Evolutionary conservation across 495 filamentous ascomycete species (phyloP).

Genomic region (Saxophila tyrrhenica): DNA sequence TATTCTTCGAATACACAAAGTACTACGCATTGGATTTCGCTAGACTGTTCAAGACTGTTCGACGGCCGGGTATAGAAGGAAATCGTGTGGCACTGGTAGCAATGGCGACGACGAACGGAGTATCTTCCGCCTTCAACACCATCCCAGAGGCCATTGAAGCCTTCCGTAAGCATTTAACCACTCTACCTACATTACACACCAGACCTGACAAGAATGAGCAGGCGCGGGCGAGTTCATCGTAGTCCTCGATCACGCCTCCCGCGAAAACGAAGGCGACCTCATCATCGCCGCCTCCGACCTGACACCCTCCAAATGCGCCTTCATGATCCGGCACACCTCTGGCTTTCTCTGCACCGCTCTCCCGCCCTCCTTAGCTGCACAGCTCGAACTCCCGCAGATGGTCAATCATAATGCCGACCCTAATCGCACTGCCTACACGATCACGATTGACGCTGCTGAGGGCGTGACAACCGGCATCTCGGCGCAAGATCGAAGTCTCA

Average conservation of each 20-base stretch:
- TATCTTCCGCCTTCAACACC: conserved; percentile 47
- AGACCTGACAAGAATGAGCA: conserved; percentile 26
- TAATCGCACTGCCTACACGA: conserved; percentile 82
- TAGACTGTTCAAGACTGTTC: no score
- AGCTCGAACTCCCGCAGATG: conserved; percentile 80
- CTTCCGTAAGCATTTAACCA: conserved; percentile 52
- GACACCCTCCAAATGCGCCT: conserved; percentile 84
- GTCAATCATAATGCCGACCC: conserved; percentile 69
- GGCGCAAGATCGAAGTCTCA: conserved; percentile 75
- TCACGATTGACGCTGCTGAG: conserved; percentile 67
- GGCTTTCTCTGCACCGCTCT: conserved; percentile 86
- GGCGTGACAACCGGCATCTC: conserved; percentile 80
- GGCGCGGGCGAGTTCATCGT: conserved; percentile 90
- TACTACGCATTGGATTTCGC: no score
- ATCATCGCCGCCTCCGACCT: conserved; percentile 84
- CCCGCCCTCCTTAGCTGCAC: conserved; percentile 48
- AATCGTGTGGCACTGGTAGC: no score
- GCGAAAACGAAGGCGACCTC: conserved; percentile 96
- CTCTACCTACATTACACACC: not conserved
- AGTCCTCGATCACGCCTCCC: conserved; percentile 76
- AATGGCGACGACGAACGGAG: conserved; percentile 17
- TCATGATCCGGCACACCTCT: conserved; percentile 75
- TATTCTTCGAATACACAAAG: no score
- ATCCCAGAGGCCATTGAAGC: conserved; percentile 77
- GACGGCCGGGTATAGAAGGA: no score